A percentile compares a stretch with the other conserved stretches of the same genome.
Evolutionary conservation across 176 grass and related monocot genomes (phyloP).

Genomic region (Aegilops sharonensis): DNA sequence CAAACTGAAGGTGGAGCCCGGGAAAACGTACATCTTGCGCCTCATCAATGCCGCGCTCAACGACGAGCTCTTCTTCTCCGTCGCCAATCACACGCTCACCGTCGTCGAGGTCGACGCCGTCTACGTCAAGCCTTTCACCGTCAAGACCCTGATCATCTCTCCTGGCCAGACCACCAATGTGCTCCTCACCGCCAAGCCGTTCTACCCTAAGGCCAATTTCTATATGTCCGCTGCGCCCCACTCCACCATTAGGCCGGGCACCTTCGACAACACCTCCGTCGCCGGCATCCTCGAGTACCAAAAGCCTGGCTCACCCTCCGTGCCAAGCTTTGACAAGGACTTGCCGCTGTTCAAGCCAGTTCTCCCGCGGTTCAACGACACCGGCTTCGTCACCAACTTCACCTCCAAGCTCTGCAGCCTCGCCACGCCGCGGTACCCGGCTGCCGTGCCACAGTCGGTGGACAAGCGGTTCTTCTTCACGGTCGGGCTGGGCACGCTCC

Average conservation of each 20-base stretch:
- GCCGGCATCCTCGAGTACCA: constrained; percentile 56
- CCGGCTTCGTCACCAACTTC: constrained; percentile 44
- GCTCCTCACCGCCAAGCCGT: constrained; percentile 47
- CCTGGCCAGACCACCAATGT: constrained; percentile 76
- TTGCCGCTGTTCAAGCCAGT: constrained; percentile 41
- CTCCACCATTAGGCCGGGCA: constrained; percentile 19
- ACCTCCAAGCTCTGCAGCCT: constrained; percentile 54
- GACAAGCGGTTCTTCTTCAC: constrained; percentile 60
- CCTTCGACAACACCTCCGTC: constrained; percentile 51
- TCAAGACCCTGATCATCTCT: constrained; percentile 44
- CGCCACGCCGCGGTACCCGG: constrained; percentile 38
- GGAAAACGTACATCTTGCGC: constrained; percentile 63
- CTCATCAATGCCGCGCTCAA: constrained; percentile 69
- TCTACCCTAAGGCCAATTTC: constrained; percentile 38
- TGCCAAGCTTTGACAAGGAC: constrained; percentile 20
- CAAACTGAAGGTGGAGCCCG: constrained; percentile 53
- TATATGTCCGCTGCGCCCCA: constrained; percentile 40
- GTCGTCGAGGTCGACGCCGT: constrained; percentile 66
- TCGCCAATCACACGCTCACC: constrained; percentile 60
- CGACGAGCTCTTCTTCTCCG: constrained; percentile 71
- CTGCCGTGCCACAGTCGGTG: constrained; percentile 40
- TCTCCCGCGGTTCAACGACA: constrained; percentile 38
- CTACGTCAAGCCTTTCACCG: constrained; percentile 59
- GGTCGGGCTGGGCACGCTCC: constrained; percentile 48
- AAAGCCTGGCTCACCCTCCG: background rate